Base-by-base conservation (phyloP, 345 rosid species). In the Hypericum perforatum region DNA sequence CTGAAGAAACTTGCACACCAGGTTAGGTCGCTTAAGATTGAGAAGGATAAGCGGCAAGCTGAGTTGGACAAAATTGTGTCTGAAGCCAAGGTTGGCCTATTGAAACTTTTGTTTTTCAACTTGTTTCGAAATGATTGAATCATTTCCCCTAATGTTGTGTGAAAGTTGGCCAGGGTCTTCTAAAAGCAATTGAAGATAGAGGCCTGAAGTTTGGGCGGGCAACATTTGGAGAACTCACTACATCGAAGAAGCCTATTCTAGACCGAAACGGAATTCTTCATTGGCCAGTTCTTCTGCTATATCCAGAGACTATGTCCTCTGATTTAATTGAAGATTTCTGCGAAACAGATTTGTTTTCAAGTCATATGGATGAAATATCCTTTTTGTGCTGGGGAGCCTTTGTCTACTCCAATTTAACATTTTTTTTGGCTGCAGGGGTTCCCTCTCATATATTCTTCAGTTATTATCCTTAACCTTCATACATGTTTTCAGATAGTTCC, bases 301-400 rank as follows among this genome's bases (percentile, higher is more conserved):
- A 87, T 55, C 86, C 90, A 16, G 98, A 91, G 69, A 86, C 78
- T 62, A 85, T 91, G 90, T 78, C 92, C 52, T 85, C 92, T 58
- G 96, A 91, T 72, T 85, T 91, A 53, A 75, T 91, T 6, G 92
- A 91, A 74, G 90, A 79, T 67, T 91, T 87, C 72, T 79, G 83
- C 38, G 96, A 91, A 65, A 85, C 76, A 0, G 96, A 91, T 73
- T 71, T 78, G 83, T 76, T 91, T 72, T 69, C 88, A 10, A 65
- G 74, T 14, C 95, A 91, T 76, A 89, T 91, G 58, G 95, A 87
- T 62, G 66, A 79, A 75, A 87, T 91, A 87, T 91, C 96, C 96
- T 36, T 64, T 80, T 63, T 56, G 8, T 22, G 37, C 41, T 13
- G 37, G 14, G 39, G 6, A 37, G 29, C 36, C 9, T 22, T 48